Evolutionary conservation across 1,139 yeast genomes (phyloP).

Genomic region (Yamadazyma diddensiae): DNA sequence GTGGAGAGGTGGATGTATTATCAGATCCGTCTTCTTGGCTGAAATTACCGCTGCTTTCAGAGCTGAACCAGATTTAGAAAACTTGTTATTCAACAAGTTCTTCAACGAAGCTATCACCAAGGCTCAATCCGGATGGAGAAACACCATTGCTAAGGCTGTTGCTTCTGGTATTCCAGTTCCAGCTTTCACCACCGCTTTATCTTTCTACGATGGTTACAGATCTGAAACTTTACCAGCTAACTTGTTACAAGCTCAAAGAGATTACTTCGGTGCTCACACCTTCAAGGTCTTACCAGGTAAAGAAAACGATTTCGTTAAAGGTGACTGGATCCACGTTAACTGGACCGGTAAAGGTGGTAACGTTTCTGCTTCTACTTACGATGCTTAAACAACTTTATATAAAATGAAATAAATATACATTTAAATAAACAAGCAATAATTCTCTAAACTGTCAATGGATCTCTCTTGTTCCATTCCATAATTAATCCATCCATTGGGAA

Average conservation of each 20-base stretch:
- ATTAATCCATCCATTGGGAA: conserved; percentile 96
- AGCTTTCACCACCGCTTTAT: conserved; percentile 93
- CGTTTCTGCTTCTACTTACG: conserved; percentile 91
- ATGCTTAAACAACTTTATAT: conserved; percentile 53
- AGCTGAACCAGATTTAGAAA: conserved; percentile 88
- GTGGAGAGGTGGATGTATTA: conserved; percentile 99
- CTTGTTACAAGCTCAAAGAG: conserved; percentile 99
- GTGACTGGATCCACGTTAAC: conserved; percentile 88
- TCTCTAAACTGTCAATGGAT: conserved; percentile 28
- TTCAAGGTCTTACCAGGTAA: conserved; percentile 89
- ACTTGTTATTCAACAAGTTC: conserved; percentile 93
- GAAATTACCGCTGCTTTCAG: conserved; percentile 97
- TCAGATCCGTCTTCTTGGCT: conserved; percentile 96
- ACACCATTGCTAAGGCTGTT: conserved; percentile 74
- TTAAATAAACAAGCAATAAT: background rate
- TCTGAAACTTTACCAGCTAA: conserved; percentile 94
- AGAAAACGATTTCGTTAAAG: conserved; percentile 72
- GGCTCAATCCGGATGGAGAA: conserved; percentile 97
- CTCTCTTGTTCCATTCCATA: conserved; percentile 67
- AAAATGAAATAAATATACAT: background rate
- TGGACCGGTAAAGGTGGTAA: conserved; percentile 99
- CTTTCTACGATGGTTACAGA: conserved; percentile 99
- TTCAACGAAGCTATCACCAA: conserved; percentile 85
- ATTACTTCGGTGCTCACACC: conserved; percentile 99
- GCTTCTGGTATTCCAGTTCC: conserved; percentile 94